Base-by-base conservation (phyloP, 352 stramenopile genomes). In the Pythium folliculosum region DNA sequence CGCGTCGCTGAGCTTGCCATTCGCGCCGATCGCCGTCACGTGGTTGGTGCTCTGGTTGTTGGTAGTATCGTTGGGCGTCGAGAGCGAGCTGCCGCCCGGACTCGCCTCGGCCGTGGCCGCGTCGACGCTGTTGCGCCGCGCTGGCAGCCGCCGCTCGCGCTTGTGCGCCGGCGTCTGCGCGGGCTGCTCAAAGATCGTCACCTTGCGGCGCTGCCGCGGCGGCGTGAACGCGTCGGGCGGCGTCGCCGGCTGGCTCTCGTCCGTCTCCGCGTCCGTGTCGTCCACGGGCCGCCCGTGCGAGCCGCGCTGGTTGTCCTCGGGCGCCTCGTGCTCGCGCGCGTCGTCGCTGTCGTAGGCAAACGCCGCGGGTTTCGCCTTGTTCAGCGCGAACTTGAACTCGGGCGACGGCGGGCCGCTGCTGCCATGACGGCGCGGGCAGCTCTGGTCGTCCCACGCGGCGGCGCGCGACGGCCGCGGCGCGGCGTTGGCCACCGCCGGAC, bases 1-100 rank as follows among this genome's bases (percentile, higher is more conserved):
- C n/a, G 77, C 81, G 4, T 54, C 70, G 48, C 77, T 89, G 9
- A 92, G 73, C 60, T 77, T 69, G 17, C 10, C 37, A 27, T 62
- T 60, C 22, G 23, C 25, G 21, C 21, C 8, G 21, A 43, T 30
- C 47, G 35, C 14, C 12, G 40, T 7, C 9, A 17, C 9, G 37
- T 43, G 37, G 37, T 43, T 17, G 3, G 27, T 32, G 30, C 27
- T 23, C 4, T 48, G 22, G 27, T 35, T 65, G 58, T 23, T 56
- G 19, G 10, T 56, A 9, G 9, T 50, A 38, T 30, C 9, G 21
- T 50, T 50, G 19, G 21, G 14, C 49, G 35, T 49, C 60, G 40
- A 22, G 21, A 35, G 17, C 30, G 49, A 25, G 22, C 27, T 38
- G 49, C 6, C 19, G 22, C n/a, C 12, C 37, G 43, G 27, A 10